Percentiles rank a stretch among this genome's conserved stretches.
phyloP scores from a whole-genome alignment of 345 rosid species.

The Gynandropsis gynandra region DNA sequence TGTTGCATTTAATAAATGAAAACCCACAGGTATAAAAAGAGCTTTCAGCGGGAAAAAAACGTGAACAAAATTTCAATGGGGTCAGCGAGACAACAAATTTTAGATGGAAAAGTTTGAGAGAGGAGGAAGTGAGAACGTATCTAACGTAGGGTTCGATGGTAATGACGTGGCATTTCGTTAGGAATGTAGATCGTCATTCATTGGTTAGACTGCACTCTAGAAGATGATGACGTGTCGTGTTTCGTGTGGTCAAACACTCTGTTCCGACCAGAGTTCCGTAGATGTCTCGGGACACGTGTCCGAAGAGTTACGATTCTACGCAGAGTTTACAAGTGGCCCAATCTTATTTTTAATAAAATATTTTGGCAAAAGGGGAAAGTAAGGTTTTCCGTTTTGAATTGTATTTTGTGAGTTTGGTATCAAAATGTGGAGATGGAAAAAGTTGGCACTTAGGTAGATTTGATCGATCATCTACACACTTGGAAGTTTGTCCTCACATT shows the following conservation, averaged over 20 bases:
- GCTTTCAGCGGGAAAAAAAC: slow-evolving; percentile 14
- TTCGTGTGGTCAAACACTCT: slow-evolving; percentile 29
- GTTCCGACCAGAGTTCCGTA: slow-evolving; percentile 30
- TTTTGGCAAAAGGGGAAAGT: neutral
- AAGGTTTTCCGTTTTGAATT: neutral
- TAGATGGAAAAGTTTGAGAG: slow-evolving; percentile 12
- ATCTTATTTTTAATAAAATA: neutral
- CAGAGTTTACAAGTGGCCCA: slow-evolving; percentile 25
- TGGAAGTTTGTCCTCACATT: slow-evolving; percentile 6
- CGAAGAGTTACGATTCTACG: slow-evolving; percentile 7
- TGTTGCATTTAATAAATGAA: neutral
- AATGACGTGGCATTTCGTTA: slow-evolving; percentile 30
- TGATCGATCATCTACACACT: slow-evolving; percentile 6
- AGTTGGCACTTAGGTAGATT: slow-evolving; percentile 19
- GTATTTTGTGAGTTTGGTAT: slow-evolving; percentile 19
- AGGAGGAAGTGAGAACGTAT: too few relatives aligned
- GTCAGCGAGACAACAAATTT: slow-evolving; percentile 26
- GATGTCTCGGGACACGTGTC: slow-evolving; percentile 29
- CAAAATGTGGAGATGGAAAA: neutral
- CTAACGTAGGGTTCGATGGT: neutral
- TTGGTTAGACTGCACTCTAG: slow-evolving; percentile 22
- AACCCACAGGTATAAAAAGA: neutral
- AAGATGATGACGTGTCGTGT: slow-evolving; percentile 27
- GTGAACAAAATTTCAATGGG: slow-evolving; percentile 18
- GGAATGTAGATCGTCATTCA: slow-evolving; percentile 21